Percentiles rank a stretch among this genome's conserved stretches.
Conservation (phyloP, 805 yeast genomes). For the Tetrapisispora namnaoensis region DNA sequence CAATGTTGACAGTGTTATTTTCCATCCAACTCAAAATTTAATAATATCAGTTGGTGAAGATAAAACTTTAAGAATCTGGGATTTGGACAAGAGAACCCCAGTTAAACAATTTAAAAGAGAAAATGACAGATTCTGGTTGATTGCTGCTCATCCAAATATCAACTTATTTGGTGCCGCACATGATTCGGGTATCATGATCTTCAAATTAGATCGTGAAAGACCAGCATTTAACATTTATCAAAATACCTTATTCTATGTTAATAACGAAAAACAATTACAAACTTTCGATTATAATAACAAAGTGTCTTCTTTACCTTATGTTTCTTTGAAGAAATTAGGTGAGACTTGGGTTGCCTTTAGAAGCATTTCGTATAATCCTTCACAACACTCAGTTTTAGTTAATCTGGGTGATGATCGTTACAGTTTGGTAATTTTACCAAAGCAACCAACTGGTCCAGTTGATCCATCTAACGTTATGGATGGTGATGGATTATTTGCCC, state of each 20-base stretch:
- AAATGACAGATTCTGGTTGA: constrained; percentile 87
- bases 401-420: constrained; percentile 61
- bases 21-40: constrained; percentile 89
- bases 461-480: constrained; percentile 75
- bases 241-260: constrained; percentile 65
- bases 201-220: constrained; percentile 93
- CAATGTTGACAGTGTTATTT: constrained; percentile 77
- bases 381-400: constrained; percentile 78
- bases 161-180: constrained; percentile 94
- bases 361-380: constrained; percentile 80
- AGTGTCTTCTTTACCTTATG: constrained; percentile 63
- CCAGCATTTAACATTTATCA: constrained; percentile 64
- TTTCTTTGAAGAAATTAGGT: constrained; percentile 77
- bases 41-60: constrained; percentile 93
- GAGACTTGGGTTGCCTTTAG: constrained; percentile 79
- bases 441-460: constrained; percentile 84
- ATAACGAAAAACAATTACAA: constrained; percentile 80
- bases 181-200: constrained; percentile 96
- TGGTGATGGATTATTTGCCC: constrained; percentile 78
- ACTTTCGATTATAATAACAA: constrained; percentile 58
- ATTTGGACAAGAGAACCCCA: constrained; percentile 83
- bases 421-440: constrained; percentile 69
- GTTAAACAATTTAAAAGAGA: constrained; percentile 92
- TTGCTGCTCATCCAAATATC: constrained; percentile 80
- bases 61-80: constrained; percentile 95